Evolutionary conservation across 805 yeast genomes (phyloP), one percentile per base, ranked within the genome.

Genomic region (Wickerhamiella siamensis): DNA sequence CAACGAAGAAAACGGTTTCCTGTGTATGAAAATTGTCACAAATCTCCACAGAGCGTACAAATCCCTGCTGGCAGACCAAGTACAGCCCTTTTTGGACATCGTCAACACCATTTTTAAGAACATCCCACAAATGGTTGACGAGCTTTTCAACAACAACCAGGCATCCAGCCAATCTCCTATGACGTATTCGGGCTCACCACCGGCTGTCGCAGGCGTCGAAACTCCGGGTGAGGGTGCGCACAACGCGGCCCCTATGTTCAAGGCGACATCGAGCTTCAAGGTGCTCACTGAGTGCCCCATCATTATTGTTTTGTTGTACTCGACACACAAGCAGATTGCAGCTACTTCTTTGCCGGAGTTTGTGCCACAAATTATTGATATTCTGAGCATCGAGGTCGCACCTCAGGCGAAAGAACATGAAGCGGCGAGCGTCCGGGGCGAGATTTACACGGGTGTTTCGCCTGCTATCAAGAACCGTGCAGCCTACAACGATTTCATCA

Each of bases 201-300:
- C 66, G 31, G 48, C 51, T 21, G 52, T 53, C 12, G 41, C 56
- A 12, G 48, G 51, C 9, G 41, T 60, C 20, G 67, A 66, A 15
- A 65, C 67, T 4, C 54, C 58, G 12, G 66, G 63, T 26, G 70
- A 67, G 5, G 47, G 20, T 5, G 38, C 31, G 10, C 26, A 32
- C 10, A 31, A 18, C 21, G 22, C 21, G 29, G 35, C 41, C 15
- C 43, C 43, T 21, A 38, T 86, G 41, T 70, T 71, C 35, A 72
- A 71, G 47, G 79, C 95, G 4, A 72, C 83, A 71, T 69, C 59
- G 49, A 86, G 96, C 1, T 88, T 91, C 69, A 87, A 86, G 57
- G 83, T 88, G 12, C 70, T 91, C 45, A 83, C 95, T 0, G 99
- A 91, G 59, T 87, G 97, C 57, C 99, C 99, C 8, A 88, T 91